Evolutionary conservation across 768 basidiomycete genomes (phyloP).

Genomic region (Cystobasidium ongulense): DNA sequence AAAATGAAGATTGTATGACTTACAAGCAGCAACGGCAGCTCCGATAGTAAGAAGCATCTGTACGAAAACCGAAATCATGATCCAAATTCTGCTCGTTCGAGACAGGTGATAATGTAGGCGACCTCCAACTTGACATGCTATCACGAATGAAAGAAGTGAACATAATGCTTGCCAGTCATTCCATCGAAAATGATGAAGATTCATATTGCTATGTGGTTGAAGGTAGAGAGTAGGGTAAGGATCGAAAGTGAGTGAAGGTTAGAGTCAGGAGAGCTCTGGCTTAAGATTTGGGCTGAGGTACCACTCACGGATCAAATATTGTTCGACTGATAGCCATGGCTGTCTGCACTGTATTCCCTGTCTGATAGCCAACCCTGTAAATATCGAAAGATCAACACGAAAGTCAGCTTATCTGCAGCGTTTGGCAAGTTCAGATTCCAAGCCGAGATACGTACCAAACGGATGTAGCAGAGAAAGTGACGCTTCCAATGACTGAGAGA

Average conservation of each 20-base stretch:
- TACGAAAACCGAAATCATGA: background rate
- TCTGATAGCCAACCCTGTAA: constrained; percentile 28
- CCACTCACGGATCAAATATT: constrained; percentile 5
- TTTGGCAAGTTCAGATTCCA: too few relatives aligned
- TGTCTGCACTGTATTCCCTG: constrained; percentile 24
- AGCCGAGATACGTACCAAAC: constrained; percentile 16
- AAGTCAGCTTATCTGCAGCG: background rate
- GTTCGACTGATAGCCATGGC: constrained; percentile 2
- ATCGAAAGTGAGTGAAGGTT: background rate
- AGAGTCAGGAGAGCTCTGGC: too few relatives aligned
- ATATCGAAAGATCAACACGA: too few relatives aligned
- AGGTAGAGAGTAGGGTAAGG: too few relatives aligned
- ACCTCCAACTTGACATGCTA: constrained; percentile 18
- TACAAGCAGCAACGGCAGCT: constrained; percentile 10
- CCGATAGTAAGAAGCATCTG: constrained; percentile 18
- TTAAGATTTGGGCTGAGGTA: background rate
- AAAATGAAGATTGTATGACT: background rate
- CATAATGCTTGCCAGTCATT: constrained; percentile 21
- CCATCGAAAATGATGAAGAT: background rate
- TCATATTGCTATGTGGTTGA: background rate
- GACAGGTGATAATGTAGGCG: background rate
- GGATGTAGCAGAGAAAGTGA: constrained; percentile 8
- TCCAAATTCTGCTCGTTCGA: constrained; percentile 17
- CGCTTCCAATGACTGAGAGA: constrained; percentile 16
- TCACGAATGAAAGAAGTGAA: constrained; percentile 9